phyloP scores from a whole-genome alignment of 495 filamentous ascomycete genomes.

The Penicillium canescens region DNA sequence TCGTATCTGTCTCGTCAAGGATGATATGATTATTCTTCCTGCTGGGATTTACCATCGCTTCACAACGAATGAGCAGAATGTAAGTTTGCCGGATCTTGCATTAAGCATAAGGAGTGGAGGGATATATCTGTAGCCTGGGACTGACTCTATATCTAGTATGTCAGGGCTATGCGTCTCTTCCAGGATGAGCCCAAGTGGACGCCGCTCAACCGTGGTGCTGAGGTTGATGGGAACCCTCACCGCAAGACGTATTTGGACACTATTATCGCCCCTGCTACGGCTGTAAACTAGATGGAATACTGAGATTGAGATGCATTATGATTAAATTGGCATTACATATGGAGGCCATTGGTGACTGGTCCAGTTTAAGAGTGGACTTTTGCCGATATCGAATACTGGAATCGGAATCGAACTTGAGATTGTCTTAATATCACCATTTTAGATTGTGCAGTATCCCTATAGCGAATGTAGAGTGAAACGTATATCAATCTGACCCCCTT shows the following conservation, averaged over 20 bases:
- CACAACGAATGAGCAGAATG: constrained; percentile 88
- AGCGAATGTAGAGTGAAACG: no score
- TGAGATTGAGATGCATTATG: constrained; percentile 18
- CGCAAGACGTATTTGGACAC: constrained; percentile 71
- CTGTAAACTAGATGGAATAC: constrained; percentile 23
- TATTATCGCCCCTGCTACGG: constrained; percentile 23
- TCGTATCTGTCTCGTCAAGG: constrained; percentile 72
- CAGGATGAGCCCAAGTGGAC: constrained; percentile 99
- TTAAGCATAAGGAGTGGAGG: no score
- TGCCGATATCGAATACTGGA: no score
- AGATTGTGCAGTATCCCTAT: no score
- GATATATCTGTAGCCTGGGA: neutral
- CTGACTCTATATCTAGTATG: constrained; percentile 61
- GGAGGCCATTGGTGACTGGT: no score
- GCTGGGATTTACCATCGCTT: constrained; percentile 98
- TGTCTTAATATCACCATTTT: no score
- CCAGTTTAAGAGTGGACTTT: no score
- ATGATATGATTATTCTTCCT: constrained; percentile 80
- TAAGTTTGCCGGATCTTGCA: constrained; percentile 45
- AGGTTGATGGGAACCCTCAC: constrained; percentile 76
- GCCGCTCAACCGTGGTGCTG: constrained; percentile 77
- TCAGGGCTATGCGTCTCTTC: constrained; percentile 95
- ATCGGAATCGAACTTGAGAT: no score
- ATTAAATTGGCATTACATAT: constrained; percentile 4
- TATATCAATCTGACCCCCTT: no score